A percentile compares a stretch with the other conserved stretches of the same genome.
These are phyloP conservation scores for Microsporum canis DNA, from an alignment of 2,329 filamentous ascomycete genomes.

Conservation along the genomic window DNA sequence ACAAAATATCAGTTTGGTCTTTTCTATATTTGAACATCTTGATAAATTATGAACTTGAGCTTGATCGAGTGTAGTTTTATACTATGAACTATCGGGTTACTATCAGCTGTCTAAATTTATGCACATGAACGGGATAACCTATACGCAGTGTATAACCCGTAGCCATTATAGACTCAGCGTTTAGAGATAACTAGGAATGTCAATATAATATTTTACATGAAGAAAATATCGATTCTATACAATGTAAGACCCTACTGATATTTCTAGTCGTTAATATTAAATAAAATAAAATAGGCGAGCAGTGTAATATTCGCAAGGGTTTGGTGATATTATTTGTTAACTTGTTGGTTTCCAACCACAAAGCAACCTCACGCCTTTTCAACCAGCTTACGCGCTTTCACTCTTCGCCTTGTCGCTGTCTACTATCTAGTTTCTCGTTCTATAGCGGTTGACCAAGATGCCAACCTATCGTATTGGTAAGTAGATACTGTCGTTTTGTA, in stretches of 20 bases:
- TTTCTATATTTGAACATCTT: background rate
- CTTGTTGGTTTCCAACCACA: background rate
- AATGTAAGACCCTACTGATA: too few relatives aligned
- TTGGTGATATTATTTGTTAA: background rate
- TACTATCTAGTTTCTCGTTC: background rate
- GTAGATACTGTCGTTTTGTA: background rate
- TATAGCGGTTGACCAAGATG: background rate
- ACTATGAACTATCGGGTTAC: background rate
- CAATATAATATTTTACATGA: too few relatives aligned
- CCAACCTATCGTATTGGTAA: constrained; percentile 6
- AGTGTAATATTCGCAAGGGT: background rate
- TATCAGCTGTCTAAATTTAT: too few relatives aligned
- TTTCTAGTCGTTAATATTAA: background rate
- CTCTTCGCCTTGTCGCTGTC: background rate
- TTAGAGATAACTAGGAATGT: too few relatives aligned
- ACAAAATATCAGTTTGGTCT: background rate
- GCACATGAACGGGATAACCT: too few relatives aligned
- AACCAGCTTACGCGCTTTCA: background rate
- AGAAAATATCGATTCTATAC: too few relatives aligned
- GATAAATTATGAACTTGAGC: background rate
- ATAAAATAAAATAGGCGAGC: background rate
- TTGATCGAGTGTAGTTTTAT: background rate
- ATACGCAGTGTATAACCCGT: too few relatives aligned
- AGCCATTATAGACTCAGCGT: too few relatives aligned
- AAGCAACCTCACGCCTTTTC: background rate